Conservation (phyloP, 73 alveolate genomes). For the Breviolum minutum region DNA sequence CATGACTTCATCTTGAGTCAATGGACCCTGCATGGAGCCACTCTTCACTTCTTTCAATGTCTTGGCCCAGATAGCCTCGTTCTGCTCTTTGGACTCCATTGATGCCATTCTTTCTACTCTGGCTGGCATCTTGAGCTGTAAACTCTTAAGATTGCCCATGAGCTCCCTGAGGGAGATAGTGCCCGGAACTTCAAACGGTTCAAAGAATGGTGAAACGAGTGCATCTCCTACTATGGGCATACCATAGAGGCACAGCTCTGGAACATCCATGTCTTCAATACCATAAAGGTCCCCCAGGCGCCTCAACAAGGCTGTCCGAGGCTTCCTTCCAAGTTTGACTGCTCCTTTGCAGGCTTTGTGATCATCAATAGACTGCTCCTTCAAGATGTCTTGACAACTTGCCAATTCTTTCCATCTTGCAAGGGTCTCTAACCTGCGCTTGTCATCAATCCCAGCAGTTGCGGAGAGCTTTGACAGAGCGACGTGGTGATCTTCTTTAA, state of each 20-base stretch:
- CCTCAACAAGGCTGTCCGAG: background rate
- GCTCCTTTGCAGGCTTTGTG: background rate
- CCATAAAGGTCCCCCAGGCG: background rate
- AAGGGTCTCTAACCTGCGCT: background rate
- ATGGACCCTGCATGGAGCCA: too few species aligned
- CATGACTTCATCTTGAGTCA: too few species aligned
- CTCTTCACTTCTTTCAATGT: too few species aligned
- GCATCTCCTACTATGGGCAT: constrained; percentile 9
- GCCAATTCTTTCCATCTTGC: background rate
- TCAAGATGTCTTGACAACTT: background rate
- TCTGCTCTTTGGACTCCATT: background rate
- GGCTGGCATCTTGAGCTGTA: background rate
- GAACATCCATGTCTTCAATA: background rate
- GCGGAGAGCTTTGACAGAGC: too few species aligned
- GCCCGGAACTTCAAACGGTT: background rate
- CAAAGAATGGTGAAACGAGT: background rate
- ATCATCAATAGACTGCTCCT: background rate
- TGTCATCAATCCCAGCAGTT: too few species aligned
- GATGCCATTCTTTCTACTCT: background rate
- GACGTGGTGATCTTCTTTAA: too few species aligned
- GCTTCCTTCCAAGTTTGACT: background rate
- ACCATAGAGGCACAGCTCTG: background rate
- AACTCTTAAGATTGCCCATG: background rate
- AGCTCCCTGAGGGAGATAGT: background rate
- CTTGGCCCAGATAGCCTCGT: background rate